Conservation (phyloP, 768 basidiomycete genomes). For the Pulveroboletus ravenelii region DNA sequence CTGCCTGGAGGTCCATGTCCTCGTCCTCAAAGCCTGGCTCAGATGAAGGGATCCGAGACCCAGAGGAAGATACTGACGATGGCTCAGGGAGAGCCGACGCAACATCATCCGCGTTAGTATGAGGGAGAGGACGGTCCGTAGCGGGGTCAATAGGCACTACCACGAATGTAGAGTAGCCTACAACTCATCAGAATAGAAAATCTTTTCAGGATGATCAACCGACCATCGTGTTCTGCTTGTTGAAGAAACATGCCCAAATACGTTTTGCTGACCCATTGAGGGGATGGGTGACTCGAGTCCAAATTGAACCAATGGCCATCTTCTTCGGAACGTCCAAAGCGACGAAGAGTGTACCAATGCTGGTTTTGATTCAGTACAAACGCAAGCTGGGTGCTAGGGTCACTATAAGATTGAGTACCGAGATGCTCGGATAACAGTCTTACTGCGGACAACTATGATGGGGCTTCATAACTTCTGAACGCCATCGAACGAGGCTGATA, state of each 20-base stretch:
- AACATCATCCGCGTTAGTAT: conserved; percentile 66
- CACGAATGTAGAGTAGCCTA: conserved; percentile 80
- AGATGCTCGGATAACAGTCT: conserved; percentile 16
- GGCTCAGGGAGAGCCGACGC: conserved; percentile 61
- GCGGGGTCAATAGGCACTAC: conserved; percentile 61
- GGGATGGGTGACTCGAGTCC: conserved; percentile 64
- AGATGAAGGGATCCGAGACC: conserved; percentile 6
- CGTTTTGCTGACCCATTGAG: conserved; percentile 79
- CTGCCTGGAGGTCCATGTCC: conserved; percentile 84
- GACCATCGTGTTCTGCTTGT: conserved; percentile 83
- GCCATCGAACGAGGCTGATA: conserved; percentile 70
- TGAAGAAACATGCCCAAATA: conserved; percentile 85
- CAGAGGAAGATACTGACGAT: conserved; percentile 21
- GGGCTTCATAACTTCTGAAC: conserved; percentile 73
- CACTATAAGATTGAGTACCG: conserved; percentile 5
- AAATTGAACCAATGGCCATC: conserved; percentile 85
- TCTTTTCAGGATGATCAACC: conserved; percentile 9
- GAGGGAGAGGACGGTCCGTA: conserved; percentile 49
- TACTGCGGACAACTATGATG: conserved; percentile 79
- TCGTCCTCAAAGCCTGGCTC: conserved; percentile 63
- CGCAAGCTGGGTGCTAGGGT: conserved; percentile 66
- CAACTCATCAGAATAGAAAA: conserved; percentile 8
- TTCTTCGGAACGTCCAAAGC: conserved; percentile 56
- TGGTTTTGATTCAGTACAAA: conserved; percentile 84
- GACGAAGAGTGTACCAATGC: conserved; percentile 87